Evolutionary conservation across 257 asterid genomes (phyloP).

Genomic region (Rhazya stricta): DNA sequence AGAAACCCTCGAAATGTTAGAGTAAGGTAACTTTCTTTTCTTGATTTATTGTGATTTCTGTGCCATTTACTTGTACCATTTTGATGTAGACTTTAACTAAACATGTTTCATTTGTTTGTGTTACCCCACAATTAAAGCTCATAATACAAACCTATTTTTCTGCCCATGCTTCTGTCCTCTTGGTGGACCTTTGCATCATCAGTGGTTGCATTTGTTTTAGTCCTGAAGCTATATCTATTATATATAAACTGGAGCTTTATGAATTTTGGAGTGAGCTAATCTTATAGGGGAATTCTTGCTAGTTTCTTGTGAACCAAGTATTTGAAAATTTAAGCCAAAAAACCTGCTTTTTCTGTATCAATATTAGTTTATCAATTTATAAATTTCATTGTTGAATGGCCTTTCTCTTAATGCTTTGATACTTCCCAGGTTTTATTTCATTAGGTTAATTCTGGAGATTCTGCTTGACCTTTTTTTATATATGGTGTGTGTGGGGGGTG

Average conservation of each 20-base stretch:
- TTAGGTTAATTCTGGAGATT: background rate
- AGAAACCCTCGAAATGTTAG: conserved; percentile 30
- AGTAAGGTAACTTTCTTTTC: conserved; percentile 32
- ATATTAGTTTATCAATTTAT: background rate
- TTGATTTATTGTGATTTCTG: background rate
- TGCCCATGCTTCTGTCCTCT: background rate
- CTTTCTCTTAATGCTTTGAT: conserved; percentile 4
- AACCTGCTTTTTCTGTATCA: background rate
- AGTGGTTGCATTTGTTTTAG: background rate
- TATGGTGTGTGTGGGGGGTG: too few species aligned
- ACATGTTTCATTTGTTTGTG: background rate
- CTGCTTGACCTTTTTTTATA: background rate
- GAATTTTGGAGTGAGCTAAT: background rate
- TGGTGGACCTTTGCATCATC: background rate
- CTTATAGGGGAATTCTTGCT: background rate
- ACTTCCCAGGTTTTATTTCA: background rate
- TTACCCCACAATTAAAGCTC: background rate
- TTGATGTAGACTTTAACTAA: background rate
- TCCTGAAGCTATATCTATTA: background rate
- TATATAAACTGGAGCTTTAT: background rate
- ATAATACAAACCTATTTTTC: background rate
- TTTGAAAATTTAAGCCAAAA: background rate
- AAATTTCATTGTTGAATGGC: background rate
- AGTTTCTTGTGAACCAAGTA: background rate
- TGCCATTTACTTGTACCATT: background rate